Evolutionary conservation across 257 asterid species (phyloP), one percentile per base, ranked within the genome.

Genomic region (Hygrophila difformis): DNA sequence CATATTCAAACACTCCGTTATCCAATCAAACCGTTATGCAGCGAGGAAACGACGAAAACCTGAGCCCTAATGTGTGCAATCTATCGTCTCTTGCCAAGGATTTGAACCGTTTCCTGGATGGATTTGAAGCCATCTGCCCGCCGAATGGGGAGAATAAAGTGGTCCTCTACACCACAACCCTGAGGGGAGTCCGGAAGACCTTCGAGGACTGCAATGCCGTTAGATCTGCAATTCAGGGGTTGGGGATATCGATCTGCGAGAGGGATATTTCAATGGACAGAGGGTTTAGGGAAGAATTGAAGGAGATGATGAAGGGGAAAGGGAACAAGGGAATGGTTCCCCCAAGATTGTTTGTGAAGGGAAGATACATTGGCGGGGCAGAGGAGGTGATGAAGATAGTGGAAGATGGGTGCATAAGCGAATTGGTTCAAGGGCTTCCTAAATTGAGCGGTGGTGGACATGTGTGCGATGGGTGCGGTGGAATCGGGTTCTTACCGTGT

Each of bases 211-310:
- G 97, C 63, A 84, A 76, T 44, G 76, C 81, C 1, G 94, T 88
- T 3, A 68, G 97, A 61, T 74, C 82, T 3, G 94, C 87, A 3
- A 49, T 84, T 38, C 72, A 65, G 40, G 83, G 73, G 1, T 28
- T 57, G 2, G 86, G 95, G 46, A 55, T 84, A 50, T 44, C 26
- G 39, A 18, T 76, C 16, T 73, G 72, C 2, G 97, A 88, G 68
- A 74, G 97, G 51, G 97, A 88, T 28, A 73, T 84, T 41, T 88
- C 97, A 0, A 84, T 88, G 95, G 93, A 88, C 43, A 66, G 58
- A 59, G 87, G 93, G 23, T 84, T 81, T 22, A 76, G 75, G 60
- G 89, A 84, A 0, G 95, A 84, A 45, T 41, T 88, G 13, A 69
- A 64, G 66, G 76, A 72, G 39, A 26, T 88, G 57, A 47, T 88